Conservation (phyloP, 2,329 filamentous ascomycete genomes). For the Acephala macrosclerotiorum region DNA sequence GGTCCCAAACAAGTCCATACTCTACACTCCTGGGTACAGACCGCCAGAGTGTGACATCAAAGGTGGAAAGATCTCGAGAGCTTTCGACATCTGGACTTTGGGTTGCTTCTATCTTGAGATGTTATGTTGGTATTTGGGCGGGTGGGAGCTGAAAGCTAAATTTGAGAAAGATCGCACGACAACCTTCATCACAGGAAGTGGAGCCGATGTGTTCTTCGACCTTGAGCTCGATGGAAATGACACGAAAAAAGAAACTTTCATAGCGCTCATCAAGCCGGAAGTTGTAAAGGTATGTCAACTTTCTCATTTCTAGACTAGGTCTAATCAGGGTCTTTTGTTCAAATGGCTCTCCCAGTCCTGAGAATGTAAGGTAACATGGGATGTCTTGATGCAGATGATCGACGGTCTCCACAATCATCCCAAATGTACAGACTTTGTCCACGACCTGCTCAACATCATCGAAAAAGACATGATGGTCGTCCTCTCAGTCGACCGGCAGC, state of each 20-base stretch:
- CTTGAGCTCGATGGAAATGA: background rate
- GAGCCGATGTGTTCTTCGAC: background rate
- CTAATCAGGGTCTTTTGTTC: too few species aligned
- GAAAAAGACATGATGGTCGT: slow-evolving; percentile 8
- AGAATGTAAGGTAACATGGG: too few species aligned
- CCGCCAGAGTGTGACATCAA: slow-evolving; percentile 33
- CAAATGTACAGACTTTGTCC: slow-evolving; percentile 12
- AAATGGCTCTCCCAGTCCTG: too few species aligned
- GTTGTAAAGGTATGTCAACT: background rate
- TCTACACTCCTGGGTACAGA: slow-evolving; percentile 27
- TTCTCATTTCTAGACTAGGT: background rate
- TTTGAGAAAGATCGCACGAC: background rate
- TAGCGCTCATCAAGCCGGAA: background rate
- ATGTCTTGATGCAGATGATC: background rate
- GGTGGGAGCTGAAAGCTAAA: slow-evolving; percentile 1
- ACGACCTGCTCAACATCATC: slow-evolving; percentile 12
- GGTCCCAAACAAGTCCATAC: slow-evolving; percentile 2
- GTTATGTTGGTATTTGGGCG: slow-evolving; percentile 33
- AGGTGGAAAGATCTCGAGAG: slow-evolving; percentile 26
- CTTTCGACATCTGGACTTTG: slow-evolving; percentile 41
- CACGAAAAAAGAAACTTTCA: background rate
- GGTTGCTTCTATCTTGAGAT: slow-evolving; percentile 42
- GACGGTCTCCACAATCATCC: slow-evolving; percentile 4
- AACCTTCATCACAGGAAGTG: background rate
- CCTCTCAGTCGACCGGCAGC: too few species aligned